phyloP scores from a whole-genome alignment of 805 yeast genomes.

The Sugiyamaella smithiae region DNA sequence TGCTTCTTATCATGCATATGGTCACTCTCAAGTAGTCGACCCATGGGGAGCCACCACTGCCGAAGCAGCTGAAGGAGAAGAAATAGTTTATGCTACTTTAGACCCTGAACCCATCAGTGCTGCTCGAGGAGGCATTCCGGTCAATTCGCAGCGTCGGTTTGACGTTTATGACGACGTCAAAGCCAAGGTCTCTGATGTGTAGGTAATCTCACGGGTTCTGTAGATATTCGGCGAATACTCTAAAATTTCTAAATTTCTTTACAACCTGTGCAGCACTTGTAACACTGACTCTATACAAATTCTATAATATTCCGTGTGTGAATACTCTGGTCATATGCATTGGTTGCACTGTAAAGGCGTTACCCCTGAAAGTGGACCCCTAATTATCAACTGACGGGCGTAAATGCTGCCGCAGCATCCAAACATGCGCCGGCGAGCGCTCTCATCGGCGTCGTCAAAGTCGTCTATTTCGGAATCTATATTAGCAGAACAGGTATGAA shows the following conservation, averaged over 20 bases:
- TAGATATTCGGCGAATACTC: too few species aligned
- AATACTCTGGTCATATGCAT: too few species aligned
- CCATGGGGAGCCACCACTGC: slow-evolving; percentile 84
- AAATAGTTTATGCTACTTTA: slow-evolving; percentile 68
- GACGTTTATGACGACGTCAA: slow-evolving; percentile 54
- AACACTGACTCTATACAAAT: too few species aligned
- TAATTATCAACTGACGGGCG: too few species aligned
- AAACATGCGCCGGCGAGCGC: slow-evolving; percentile 26
- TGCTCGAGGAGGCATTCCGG: slow-evolving; percentile 67
- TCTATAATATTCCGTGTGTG: too few species aligned
- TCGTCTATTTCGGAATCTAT: slow-evolving; percentile 23
- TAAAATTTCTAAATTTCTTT: too few species aligned
- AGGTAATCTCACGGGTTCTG: neutral
- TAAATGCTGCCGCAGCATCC: too few species aligned
- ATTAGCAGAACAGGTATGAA: slow-evolving; percentile 17
- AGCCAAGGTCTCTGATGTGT: slow-evolving; percentile 25
- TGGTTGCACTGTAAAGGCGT: too few species aligned
- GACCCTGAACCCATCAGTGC: slow-evolving; percentile 57
- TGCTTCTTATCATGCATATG: slow-evolving; percentile 77
- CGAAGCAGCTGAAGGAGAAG: slow-evolving; percentile 79
- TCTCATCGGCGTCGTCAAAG: slow-evolving; percentile 25
- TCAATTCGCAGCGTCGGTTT: slow-evolving; percentile 66
- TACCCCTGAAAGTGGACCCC: neutral
- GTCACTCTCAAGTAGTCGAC: slow-evolving; percentile 79
- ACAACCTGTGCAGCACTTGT: neutral